Evolutionary conservation across 2,329 filamentous ascomycete genomes (phyloP).

Genomic region (Fusarium haematococcum): DNA sequence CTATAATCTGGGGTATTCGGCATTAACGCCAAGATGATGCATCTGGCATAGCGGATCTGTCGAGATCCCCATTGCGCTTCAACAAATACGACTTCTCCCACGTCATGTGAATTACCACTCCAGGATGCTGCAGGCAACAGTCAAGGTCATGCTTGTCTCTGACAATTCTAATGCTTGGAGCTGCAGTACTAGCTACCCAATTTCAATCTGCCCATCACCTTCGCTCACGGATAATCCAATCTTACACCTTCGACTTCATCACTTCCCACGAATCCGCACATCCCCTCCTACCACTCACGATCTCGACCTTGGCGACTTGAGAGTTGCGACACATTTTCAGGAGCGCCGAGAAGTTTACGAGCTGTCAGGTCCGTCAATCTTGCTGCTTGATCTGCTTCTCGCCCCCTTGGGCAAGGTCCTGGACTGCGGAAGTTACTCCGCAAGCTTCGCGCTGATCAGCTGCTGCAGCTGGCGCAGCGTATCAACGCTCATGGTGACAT

Average conservation of each 20-base stretch:
- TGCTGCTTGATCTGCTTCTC: not conserved
- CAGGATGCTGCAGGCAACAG: not conserved
- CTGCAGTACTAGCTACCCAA: not conserved
- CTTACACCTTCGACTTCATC: not conserved
- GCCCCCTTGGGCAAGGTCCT: too few species aligned
- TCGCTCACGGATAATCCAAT: too few species aligned
- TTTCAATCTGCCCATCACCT: not conserved
- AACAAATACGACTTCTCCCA: not conserved
- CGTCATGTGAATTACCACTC: not conserved
- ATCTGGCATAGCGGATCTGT: not conserved
- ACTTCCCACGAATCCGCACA: not conserved
- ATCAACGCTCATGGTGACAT: constrained; percentile 48
- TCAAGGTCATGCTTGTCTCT: not conserved
- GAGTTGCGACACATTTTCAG: not conserved
- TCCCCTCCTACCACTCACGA: not conserved
- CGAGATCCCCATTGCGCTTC: not conserved
- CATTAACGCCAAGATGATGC: not conserved
- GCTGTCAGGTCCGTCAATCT: not conserved
- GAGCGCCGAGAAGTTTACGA: not conserved
- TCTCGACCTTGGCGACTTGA: not conserved
- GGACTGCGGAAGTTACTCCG: constrained; percentile 1
- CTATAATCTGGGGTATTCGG: not conserved
- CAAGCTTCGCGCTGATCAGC: constrained; percentile 35
- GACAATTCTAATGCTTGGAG: not conserved
- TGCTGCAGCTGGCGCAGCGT: constrained; percentile 44